Evolutionary conservation across 106 monocot genomes (phyloP), one percentile per base, ranked within the genome.

Genomic region (Dendrobium officinale): DNA sequence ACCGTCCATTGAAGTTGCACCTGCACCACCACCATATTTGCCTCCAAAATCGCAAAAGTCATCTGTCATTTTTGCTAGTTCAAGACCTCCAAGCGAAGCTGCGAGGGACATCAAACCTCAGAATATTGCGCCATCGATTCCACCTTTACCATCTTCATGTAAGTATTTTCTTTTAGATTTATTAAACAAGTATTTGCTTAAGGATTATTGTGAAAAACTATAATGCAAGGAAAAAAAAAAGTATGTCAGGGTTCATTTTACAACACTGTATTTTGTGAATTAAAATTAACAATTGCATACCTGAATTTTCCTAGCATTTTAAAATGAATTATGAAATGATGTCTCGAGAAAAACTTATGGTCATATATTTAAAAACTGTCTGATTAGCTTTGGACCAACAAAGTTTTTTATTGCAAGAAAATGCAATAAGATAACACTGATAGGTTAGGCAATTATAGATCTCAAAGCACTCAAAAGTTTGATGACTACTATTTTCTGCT

Each of bases 71-170:
- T 88, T 89, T 84, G 80, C 89, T 77, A 89, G 83, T 78, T 87
- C 84, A 84, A 88, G 77, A 75, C 87, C 96, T 84, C 94, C 92
- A 49, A 88, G 85, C 80, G 82, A 83, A 80, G 87, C 75, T 77
- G n/a, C 59, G 41, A 78, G 19, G 45, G 64, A 75, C 43, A 54
- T 68, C 79, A 84, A 83, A 45, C 72, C 79, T 79, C 85, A 86
- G 54, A 81, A 78, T 11, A 51, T 40, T 73, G 66, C 10, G 10
- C 76, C 86, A 70, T 55, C 79, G 5, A 79, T 78, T 70, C 77
- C 86, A 54, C 86, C 92, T 77, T 79, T 82, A 9, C 80, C 81
- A 82, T 83, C 83, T 87, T 84, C 90, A 84, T 90, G 97, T 98
- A 75, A 95, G 94, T 91, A 82, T 67, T 44, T 76, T 55, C 13